These are phyloP conservation scores for Barnettozyma californica DNA, from an alignment of 805 yeast species.

Conservation along the genomic window DNA sequence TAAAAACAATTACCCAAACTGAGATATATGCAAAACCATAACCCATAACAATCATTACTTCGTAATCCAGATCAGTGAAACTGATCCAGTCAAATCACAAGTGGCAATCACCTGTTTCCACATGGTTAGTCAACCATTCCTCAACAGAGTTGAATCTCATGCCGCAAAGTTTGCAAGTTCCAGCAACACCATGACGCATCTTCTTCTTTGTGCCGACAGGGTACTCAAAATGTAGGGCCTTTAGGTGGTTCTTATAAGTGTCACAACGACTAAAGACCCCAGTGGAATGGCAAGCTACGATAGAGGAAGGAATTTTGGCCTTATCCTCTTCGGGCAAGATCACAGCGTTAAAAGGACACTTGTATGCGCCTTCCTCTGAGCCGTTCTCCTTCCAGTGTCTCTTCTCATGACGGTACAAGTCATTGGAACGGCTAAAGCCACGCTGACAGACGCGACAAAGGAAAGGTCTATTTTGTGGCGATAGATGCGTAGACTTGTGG, in stretches of 20 bases:
- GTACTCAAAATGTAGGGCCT: slow-evolving; percentile 84
- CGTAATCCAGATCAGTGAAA: not conserved
- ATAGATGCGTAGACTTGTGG: slow-evolving; percentile 72
- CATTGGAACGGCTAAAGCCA: slow-evolving; percentile 87
- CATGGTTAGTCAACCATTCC: slow-evolving; percentile 72
- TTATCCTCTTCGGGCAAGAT: slow-evolving; percentile 4
- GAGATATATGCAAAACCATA: not conserved
- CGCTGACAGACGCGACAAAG: slow-evolving; percentile 72
- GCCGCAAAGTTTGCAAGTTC: slow-evolving; percentile 77
- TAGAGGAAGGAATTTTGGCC: slow-evolving; percentile 1
- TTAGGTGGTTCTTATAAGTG: slow-evolving; percentile 85
- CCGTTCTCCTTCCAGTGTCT: slow-evolving; percentile 79
- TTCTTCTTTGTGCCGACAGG: slow-evolving; percentile 83
- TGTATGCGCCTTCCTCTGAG: slow-evolving; percentile 59
- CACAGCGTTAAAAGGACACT: slow-evolving; percentile 64
- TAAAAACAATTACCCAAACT: not conserved
- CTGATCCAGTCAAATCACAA: not conserved
- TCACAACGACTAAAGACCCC: slow-evolving; percentile 89
- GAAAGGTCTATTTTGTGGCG: slow-evolving; percentile 70
- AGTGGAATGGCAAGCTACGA: slow-evolving; percentile 58
- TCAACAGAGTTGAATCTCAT: slow-evolving; percentile 61
- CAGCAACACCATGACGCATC: slow-evolving; percentile 61
- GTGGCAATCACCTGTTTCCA: slow-evolving; percentile 38
- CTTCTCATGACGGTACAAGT: slow-evolving; percentile 77
- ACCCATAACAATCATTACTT: not conserved